These are phyloP conservation scores for Sporothrix phasma DNA, from an alignment of 2,329 filamentous ascomycete species.

Conservation along the genomic window DNA sequence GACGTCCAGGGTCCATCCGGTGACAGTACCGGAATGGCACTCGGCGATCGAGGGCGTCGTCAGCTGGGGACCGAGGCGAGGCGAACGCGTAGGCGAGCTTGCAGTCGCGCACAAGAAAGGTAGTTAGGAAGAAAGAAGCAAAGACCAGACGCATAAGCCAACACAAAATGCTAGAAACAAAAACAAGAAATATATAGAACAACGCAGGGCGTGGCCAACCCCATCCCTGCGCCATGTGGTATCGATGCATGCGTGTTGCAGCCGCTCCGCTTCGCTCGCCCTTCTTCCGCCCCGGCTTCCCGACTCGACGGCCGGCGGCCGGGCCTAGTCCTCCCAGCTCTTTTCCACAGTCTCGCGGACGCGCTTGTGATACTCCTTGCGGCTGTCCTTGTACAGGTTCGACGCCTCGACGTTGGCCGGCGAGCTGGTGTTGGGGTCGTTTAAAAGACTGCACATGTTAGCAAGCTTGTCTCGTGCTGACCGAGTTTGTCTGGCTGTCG, in stretches of 20 bases:
- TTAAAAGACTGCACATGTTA: constrained; percentile 61
- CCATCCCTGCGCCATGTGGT: background rate
- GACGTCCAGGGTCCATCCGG: too few species aligned
- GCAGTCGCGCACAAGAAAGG: background rate
- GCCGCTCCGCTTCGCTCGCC: background rate
- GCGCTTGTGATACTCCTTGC: constrained; percentile 90
- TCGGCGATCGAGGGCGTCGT: background rate
- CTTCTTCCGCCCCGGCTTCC: background rate
- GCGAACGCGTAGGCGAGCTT: background rate
- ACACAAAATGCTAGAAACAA: background rate
- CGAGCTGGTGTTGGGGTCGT: constrained; percentile 97
- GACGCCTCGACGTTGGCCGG: constrained; percentile 97
- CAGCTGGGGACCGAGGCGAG: background rate
- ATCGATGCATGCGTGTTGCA: constrained; percentile 4
- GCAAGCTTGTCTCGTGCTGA: background rate
- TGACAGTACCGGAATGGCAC: too few species aligned
- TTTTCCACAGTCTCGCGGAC: constrained; percentile 97
- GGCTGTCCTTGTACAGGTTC: constrained; percentile 96
- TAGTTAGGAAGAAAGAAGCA: background rate
- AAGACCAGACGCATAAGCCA: background rate
- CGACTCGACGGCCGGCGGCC: background rate
- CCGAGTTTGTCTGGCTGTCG: too few species aligned
- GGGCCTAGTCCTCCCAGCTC: constrained; percentile 88
- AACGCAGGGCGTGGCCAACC: background rate
- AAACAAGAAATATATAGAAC: background rate